These are phyloP conservation scores for Fusarium avenaceum DNA, from an alignment of 2,329 filamentous ascomycete species.

Conservation along the genomic window DNA sequence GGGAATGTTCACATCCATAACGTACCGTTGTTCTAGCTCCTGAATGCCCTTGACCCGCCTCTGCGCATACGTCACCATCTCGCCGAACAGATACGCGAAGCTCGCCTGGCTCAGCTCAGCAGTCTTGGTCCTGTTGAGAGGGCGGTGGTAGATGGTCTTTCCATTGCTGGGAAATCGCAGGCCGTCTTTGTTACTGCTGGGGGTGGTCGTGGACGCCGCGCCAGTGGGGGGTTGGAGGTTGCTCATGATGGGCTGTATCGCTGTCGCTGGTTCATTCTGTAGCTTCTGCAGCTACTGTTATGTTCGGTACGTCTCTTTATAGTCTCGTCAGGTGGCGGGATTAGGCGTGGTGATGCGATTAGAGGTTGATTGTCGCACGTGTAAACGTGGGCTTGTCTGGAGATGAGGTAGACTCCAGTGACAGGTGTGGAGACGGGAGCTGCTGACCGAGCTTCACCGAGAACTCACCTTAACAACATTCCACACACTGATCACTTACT, in stretches of 20 bases:
- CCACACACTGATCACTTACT: not conserved
- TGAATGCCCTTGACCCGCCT: conserved; percentile 90
- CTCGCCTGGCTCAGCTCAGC: conserved; percentile 91
- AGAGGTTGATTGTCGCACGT: conserved; percentile 33
- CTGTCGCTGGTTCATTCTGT: conserved; percentile 41
- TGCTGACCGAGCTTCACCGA: conserved; percentile 46
- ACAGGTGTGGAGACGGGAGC: conserved; percentile 44
- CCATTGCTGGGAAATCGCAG: conserved; percentile 91
- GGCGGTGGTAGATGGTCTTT: conserved; percentile 98
- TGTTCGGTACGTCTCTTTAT: not conserved
- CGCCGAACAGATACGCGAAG: conserved; percentile 95
- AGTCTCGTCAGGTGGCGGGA: not conserved
- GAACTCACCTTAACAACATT: conserved; percentile 26
- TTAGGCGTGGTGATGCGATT: conserved; percentile 4
- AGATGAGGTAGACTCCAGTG: conserved; percentile 23
- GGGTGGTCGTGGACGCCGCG: conserved; percentile 54
- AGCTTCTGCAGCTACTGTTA: not conserved
- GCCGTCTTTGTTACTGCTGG: conserved; percentile 63
- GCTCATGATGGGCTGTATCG: conserved; percentile 58
- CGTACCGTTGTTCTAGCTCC: conserved; percentile 89
- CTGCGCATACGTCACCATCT: conserved; percentile 97
- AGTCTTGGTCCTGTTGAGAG: conserved; percentile 89
- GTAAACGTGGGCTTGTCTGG: conserved; percentile 39
- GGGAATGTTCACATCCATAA: not conserved
- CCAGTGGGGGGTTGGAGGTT: conserved; percentile 62